Evolutionary conservation across 352 stramenopile genomes (phyloP).

Genomic region (Phytophthora constricta): DNA sequence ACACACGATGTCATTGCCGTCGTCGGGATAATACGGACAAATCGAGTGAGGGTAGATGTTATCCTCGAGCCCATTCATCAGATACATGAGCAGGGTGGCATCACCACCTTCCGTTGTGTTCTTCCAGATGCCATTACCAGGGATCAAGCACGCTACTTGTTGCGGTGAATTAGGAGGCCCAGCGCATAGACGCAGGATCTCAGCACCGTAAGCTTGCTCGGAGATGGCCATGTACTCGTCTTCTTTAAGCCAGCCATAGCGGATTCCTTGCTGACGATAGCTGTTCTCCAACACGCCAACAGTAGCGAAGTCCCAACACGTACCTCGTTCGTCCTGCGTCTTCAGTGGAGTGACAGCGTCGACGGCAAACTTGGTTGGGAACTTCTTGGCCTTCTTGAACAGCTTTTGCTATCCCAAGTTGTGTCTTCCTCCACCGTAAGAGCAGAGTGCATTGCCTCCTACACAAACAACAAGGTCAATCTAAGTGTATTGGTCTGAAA

Average conservation of each 20-base stretch:
- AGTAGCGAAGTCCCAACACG: slow-evolving; percentile 75
- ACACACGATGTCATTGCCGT: slow-evolving; percentile 58
- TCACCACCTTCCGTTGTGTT: slow-evolving; percentile 74
- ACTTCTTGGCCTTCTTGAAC: slow-evolving; percentile 22
- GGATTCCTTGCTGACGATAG: slow-evolving; percentile 67
- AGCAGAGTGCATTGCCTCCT: slow-evolving; percentile 55
- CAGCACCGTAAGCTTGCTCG: slow-evolving; percentile 69
- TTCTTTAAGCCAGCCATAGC: slow-evolving; percentile 53
- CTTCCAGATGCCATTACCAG: slow-evolving; percentile 65
- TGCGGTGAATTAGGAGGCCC: slow-evolving; percentile 53
- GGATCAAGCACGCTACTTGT: slow-evolving; percentile 66
- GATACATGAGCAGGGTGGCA: slow-evolving; percentile 52
- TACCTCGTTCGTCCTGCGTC: slow-evolving; percentile 73
- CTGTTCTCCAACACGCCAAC: slow-evolving; percentile 71
- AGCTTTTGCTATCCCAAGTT: slow-evolving; percentile 31
- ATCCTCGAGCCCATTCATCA: slow-evolving; percentile 59
- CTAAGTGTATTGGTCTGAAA: neutral
- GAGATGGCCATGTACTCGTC: slow-evolving; percentile 69
- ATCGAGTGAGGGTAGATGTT: slow-evolving; percentile 59
- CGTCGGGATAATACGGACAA: slow-evolving; percentile 52
- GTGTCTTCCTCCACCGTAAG: slow-evolving; percentile 33
- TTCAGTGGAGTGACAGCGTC: slow-evolving; percentile 65
- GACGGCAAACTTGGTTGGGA: slow-evolving; percentile 68
- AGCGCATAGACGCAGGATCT: slow-evolving; percentile 64
- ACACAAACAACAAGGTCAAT: no score